These are phyloP conservation scores for Rhododendron ferrugineum DNA, from an alignment of 148 eudicot species.

Conservation along the genomic window DNA sequence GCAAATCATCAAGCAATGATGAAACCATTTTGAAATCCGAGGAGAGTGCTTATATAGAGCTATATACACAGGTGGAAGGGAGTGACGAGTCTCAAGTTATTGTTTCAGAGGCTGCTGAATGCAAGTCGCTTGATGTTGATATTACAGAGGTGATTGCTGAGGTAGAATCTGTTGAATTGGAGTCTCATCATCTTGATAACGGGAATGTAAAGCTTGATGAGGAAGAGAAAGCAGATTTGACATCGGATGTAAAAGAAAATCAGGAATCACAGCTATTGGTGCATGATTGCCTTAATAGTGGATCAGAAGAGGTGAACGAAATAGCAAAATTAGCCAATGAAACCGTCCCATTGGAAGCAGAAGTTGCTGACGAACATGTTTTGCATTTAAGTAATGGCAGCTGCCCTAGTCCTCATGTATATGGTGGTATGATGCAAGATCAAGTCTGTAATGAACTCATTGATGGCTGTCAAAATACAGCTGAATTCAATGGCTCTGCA, in stretches of 20 bases:
- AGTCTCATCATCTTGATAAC: constrained; percentile 10
- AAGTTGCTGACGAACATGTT: not conserved
- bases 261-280: constrained; percentile 11
- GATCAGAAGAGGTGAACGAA: constrained; percentile 14
- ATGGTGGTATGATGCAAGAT: not conserved
- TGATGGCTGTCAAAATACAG: not conserved
- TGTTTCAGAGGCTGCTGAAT: constrained; percentile 1
- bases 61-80: constrained; percentile 14
- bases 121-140: not conserved
- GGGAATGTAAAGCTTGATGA: constrained; percentile 22
- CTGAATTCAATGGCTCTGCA: constrained; percentile 19
- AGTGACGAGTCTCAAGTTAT: constrained; percentile 12
- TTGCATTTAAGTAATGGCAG: not conserved
- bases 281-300: not conserved
- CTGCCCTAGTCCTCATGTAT: not conserved
- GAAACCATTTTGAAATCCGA: constrained; percentile 1
- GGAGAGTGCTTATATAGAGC: constrained; percentile 12
- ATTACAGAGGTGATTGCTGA: constrained; percentile 16
- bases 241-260: constrained; percentile 13
- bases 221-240: constrained; percentile 19
- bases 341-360: constrained; percentile 7
- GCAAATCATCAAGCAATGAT: not conserved
- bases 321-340: constrained; percentile 17
- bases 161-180: constrained; percentile 13
- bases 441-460: not conserved